Percentiles rank a stretch among this genome's conserved stretches.
Evolutionary conservation across 2,329 filamentous ascomycete genomes (phyloP).

Genomic region (Delphinella strobiligena): DNA sequence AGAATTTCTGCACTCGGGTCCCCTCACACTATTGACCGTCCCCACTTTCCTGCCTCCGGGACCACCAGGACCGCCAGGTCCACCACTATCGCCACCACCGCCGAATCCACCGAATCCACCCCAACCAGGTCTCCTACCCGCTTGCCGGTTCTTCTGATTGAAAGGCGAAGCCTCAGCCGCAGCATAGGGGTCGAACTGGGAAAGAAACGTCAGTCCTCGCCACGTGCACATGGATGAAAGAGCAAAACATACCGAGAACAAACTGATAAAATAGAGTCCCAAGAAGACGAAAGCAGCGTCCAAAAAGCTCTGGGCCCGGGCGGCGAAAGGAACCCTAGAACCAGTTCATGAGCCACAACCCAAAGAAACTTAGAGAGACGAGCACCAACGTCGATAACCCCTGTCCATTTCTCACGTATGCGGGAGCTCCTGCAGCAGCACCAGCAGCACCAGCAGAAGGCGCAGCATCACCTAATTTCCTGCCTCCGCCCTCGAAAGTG

Average conservation of each 20-base stretch:
- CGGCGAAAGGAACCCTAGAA: slow-evolving; percentile 23
- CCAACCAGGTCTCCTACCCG: slow-evolving; percentile 4
- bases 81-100: slow-evolving; percentile 18
- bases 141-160: slow-evolving; percentile 24
- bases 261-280: slow-evolving; percentile 35
- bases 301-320: slow-evolving; percentile 29
- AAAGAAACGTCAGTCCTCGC: neutral
- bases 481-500: slow-evolving; percentile 11
- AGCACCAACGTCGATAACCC: too few species aligned
- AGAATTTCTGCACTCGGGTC: too few species aligned
- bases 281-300: slow-evolving; percentile 34
- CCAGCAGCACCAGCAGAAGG: neutral
- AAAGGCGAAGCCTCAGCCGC: slow-evolving; percentile 34
- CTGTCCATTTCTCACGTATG: neutral
- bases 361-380: neutral
- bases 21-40: too few species aligned
- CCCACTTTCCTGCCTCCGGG: too few species aligned
- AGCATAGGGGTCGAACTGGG: slow-evolving; percentile 32
- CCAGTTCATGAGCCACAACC: neutral
- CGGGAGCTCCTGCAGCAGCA: neutral
- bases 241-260: slow-evolving; percentile 31
- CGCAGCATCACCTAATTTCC: neutral
- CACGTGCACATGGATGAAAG: neutral
- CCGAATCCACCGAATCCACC: slow-evolving; percentile 13
- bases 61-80: slow-evolving; percentile 18